Base-by-base conservation (phyloP, 2,329 filamentous ascomycete genomes). In the Mycogone perniciosa region DNA sequence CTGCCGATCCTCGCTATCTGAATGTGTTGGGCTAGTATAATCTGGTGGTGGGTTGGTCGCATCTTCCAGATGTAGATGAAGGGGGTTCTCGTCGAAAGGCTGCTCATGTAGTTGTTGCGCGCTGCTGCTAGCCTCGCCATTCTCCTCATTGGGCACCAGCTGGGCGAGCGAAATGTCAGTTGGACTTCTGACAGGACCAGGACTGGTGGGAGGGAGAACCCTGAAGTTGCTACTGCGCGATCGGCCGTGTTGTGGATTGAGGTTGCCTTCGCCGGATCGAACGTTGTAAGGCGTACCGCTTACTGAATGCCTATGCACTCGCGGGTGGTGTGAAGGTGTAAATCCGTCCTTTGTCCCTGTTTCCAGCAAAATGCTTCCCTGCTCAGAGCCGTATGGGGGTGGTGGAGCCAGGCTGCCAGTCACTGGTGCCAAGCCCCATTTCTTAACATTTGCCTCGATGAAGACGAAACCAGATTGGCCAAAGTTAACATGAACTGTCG, bases 361-460 rank as follows among this genome's bases (percentile, higher is more conserved):
- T 66, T 96, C 93, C 9, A 99, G 80, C 30, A 99, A 76, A 59
- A 99, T 96, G 64, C 91, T 96, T 61, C 93, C 93, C 70, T 96
- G 90, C 71, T 97, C 93, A 56, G 89, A 96, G 44, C 93, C 93
- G 65, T 99, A 99, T 1, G 93, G 93, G 46, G 93, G 93, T 40
- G 93, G 93, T 11, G 93, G 93, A 30, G 93, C 93, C 53, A 99
- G 77, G 62, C 89, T 96, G 53, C 93, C 93, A 1, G 89, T 96
- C 80, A 95, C 95, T 5, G 93, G 93, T 44, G 93, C 93, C 50
- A 99, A 75, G 2, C 93, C 93, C 93, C 93, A 99, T 76, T 97
- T 99, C 82, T 99, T 99, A 54, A 99, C 93, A 63, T 99, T 99
- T 55, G 92, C 93, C 71, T 99, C 93, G 60, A 99, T 97, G 64